Evolutionary conservation across 73 alveolate species (phyloP).

Genomic region (Paramecium caudatum): DNA sequence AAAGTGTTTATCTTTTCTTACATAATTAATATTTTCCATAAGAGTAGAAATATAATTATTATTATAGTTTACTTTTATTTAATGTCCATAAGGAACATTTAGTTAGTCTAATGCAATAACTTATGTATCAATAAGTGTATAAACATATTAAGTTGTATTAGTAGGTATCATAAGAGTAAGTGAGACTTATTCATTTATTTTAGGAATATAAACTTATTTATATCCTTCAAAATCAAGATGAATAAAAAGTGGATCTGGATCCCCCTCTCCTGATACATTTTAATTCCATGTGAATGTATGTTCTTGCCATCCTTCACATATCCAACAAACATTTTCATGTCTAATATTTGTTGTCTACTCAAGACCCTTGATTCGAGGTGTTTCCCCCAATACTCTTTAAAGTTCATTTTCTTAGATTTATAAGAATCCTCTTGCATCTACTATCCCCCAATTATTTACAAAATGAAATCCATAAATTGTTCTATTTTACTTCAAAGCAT

Average conservation of each 20-base stretch:
- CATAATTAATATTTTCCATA: constrained; percentile 40
- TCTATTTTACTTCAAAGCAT: constrained; percentile 77
- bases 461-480: constrained; percentile 80
- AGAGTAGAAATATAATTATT: background rate
- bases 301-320: constrained; percentile 91
- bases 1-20: constrained; percentile 18
- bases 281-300: constrained; percentile 80
- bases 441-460: constrained; percentile 79
- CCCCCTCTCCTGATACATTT: constrained; percentile 74
- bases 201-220: constrained; percentile 75
- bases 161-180: constrained; percentile 75
- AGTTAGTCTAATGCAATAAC: constrained; percentile 45
- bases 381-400: constrained; percentile 52
- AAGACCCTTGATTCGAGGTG: constrained; percentile 68
- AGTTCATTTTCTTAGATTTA: constrained; percentile 54
- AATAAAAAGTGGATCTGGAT: constrained; percentile 77
- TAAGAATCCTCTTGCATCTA: constrained; percentile 80
- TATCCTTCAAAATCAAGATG: constrained; percentile 84
- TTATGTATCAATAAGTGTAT: constrained; percentile 65
- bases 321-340: constrained; percentile 86
- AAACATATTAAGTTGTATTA: constrained; percentile 53
- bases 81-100: constrained; percentile 41
- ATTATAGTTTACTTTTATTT: background rate
- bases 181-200: background rate
- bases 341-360: constrained; percentile 50